Conservation (phyloP, 345 rosid species). For the Gossypium anomalum region DNA sequence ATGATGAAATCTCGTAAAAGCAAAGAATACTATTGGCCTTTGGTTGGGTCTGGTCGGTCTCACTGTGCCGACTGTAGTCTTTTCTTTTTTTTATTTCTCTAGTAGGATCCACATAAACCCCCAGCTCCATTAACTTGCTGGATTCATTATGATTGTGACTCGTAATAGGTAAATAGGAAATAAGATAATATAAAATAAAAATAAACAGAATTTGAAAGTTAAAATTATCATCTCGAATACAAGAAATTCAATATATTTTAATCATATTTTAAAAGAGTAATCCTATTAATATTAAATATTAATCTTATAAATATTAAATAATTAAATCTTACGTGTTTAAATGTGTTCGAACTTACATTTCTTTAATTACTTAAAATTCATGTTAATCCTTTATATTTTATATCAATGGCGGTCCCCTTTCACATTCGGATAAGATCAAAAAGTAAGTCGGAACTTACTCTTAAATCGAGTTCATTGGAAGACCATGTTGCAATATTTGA, state of each 20-base stretch:
- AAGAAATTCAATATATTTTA: too few species aligned
- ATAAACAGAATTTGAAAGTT: too few species aligned
- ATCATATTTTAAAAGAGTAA: too few species aligned
- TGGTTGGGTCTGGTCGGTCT: conserved; percentile 1
- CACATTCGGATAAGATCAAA: background rate
- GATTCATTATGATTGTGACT: background rate
- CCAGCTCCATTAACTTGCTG: background rate
- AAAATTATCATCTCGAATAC: too few species aligned
- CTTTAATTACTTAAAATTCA: too few species aligned
- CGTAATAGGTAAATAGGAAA: too few species aligned
- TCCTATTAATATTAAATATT: too few species aligned
- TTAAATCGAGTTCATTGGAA: background rate
- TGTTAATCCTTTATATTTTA: too few species aligned
- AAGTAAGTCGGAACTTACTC: background rate
- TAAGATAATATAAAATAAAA: too few species aligned
- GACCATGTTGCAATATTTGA: background rate
- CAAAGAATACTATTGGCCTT: background rate
- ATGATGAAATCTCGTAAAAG: background rate
- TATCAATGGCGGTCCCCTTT: background rate
- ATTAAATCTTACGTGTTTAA: too few species aligned
- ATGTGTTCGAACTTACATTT: too few species aligned
- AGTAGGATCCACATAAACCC: background rate
- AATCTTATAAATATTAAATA: too few species aligned
- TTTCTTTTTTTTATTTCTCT: background rate
- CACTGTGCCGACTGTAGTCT: background rate